Base-by-base conservation (phyloP, 805 yeast species). In the Ogataea degrootiae region DNA sequence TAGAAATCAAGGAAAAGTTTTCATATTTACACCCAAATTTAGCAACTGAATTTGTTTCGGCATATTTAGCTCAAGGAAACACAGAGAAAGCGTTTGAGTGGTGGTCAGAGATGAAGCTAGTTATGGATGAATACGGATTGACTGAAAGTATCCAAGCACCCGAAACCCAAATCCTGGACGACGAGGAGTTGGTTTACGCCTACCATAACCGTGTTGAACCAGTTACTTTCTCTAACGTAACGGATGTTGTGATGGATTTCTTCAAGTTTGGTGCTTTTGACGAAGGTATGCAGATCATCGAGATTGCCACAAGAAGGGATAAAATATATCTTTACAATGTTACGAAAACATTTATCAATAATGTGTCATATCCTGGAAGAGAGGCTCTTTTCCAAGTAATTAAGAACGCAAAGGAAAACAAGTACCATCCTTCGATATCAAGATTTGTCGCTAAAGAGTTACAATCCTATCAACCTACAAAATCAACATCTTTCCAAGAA, bases 1-100 rank as follows among this genome's bases (percentile, higher is more conserved):
- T 47, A 0, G 54, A 59, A 6, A 65, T 71, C 2, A 54, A 60
- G 37, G 45, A 53, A 0, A 54, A 53, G 39, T 71, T 59, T 34
- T 63, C 64, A 0, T 71, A 71, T 49, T 38, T 75, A 3, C 68
- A 68, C 46, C 68, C 75, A 2, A 65, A 67, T 37, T 59, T 73
- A 15, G 55, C 68, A 12, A 59, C 64, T 17, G 50, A 62, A 3
- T 70, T 71, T 31, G 61, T 76, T 21, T 59, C 62, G 29, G 62
- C 56, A 21, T 70, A 69, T 48, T 48, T 70, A 9, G 43, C 45
- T 4, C 44, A 65, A 0, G 55, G 60, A 12, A 59, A 65, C 34
- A 36, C 50, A 3, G 60, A 53, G 0, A 59, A 60, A 21, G 69
- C 72, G 1, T 50, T 58, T 6, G 39, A 53, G n/a, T 68, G 77